Evolutionary conservation across 441 rosid genomes (phyloP), one percentile per base, ranked within the genome.

Genomic region (Erodium texanum): DNA sequence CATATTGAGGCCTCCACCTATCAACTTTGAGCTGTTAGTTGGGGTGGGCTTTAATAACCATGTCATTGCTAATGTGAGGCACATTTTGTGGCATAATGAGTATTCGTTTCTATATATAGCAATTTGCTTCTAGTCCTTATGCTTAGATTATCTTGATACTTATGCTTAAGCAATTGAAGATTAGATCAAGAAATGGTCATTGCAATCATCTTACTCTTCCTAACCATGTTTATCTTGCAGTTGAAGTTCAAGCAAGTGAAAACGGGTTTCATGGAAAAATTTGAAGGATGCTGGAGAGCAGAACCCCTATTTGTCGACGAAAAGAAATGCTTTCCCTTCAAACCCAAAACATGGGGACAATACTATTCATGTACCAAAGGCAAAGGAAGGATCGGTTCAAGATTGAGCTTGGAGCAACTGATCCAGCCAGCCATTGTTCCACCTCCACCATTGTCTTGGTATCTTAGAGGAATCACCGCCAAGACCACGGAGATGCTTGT

Each of bases 361-460:
- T 92, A 92, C 65, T 67, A 75, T 54, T 82, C 81, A 3, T 86
- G 90, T 65, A 76, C 89, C 0, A 71, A 80, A 64, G 92, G 92
- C 41, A 86, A 83, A 81, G 96, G 98, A 70, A 84, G 98, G 83
- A 65, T 90, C 0, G 98, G 89, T 61, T 90, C 98, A 1, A 87
- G 62, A 45, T 87, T 85, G 81, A 87, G 78, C 62, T 77, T 93
- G 71, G 85, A 90, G 66, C 98, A 93, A 76, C 81, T 93, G 62
- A 84, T 93, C 77, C 96, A 93, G 68, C 98, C 98, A 0, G 81
- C 92, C 8, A 66, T 92, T 43, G 79, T 91, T 45, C 92, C 98
- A 0, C 98, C 96, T 0, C 97, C 98, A 0, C 98, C 96, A 12
- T 83, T 92, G 73, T 92, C 98, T 34, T 92, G 97, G 96, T 92